phyloP scores from a whole-genome alignment of 169 alveolate species.

The Plasmodium malariae region DNA sequence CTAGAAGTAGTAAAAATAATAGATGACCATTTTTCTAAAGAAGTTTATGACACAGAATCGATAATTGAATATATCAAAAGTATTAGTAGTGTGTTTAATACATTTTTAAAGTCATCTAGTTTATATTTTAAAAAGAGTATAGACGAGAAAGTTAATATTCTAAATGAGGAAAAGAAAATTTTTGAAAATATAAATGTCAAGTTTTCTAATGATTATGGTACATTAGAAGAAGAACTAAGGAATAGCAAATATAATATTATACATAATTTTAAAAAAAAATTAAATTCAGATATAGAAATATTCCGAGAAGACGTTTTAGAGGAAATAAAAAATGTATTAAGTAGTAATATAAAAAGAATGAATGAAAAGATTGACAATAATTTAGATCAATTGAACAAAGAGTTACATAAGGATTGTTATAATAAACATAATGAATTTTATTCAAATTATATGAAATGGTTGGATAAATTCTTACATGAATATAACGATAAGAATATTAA shows the following conservation, averaged over 20 bases:
- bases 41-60: neutral
- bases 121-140: conserved; percentile 12
- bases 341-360: conserved; percentile 3
- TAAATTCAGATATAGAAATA: conserved; percentile 20
- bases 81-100: conserved; percentile 14
- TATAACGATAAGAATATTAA: neutral
- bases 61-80: conserved; percentile 15
- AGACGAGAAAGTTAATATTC: neutral
- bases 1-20: neutral
- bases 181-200: neutral
- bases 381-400: conserved; percentile 6
- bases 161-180: neutral
- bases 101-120: neutral
- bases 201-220: conserved; percentile 12
- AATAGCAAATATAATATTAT: conserved; percentile 3
- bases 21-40: neutral
- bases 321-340: conserved; percentile 16
- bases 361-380: conserved; percentile 5
- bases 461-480: neutral
- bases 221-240: neutral
- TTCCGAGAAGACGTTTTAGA: conserved; percentile 18
- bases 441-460: conserved; percentile 2
- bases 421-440: conserved; percentile 10
- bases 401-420: neutral
- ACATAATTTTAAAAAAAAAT: conserved; percentile 3